These are phyloP conservation scores for rapeseed (Brassica napus) DNA, from an alignment of 345 rosid species.

Conservation along the genomic window DNA sequence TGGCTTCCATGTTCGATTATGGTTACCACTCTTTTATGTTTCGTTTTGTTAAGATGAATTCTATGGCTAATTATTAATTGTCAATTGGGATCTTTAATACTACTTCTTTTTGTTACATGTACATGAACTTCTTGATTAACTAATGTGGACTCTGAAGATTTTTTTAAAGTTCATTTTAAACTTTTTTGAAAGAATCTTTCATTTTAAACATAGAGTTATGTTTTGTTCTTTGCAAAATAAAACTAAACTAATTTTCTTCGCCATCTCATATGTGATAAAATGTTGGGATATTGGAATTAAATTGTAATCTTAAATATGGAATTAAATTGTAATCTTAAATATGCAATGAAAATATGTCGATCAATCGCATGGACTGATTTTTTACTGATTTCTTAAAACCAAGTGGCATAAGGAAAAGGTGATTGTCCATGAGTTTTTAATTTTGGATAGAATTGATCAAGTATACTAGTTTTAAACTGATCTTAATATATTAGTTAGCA, in stretches of 20 bases:
- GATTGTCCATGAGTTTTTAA: constrained; percentile 2
- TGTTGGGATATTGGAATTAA: background rate
- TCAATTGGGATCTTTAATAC: background rate
- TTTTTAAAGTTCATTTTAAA: background rate
- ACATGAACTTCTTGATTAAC: background rate
- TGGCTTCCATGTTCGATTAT: constrained; percentile 58
- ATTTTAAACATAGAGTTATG: background rate
- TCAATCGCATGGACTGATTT: background rate
- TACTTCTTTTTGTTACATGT: background rate
- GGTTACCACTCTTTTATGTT: constrained; percentile 49
- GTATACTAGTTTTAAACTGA: constrained; percentile 7
- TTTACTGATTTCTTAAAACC: constrained; percentile 6
- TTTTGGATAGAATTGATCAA: background rate
- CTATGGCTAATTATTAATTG: background rate
- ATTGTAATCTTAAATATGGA: background rate
- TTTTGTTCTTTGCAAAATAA: background rate
- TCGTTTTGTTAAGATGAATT: background rate
- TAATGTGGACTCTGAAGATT: background rate
- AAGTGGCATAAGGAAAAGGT: constrained; percentile 26
- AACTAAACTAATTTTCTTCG: background rate
- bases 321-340: background rate
- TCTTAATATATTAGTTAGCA: background rate
- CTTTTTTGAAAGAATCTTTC: background rate
- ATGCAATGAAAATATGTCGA: background rate
- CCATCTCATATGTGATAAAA: background rate